Evolutionary conservation across 108 stramenopile genomes (phyloP), one percentile per base, ranked within the genome.

Genomic region (Chaetoceros tenuissimus): DNA sequence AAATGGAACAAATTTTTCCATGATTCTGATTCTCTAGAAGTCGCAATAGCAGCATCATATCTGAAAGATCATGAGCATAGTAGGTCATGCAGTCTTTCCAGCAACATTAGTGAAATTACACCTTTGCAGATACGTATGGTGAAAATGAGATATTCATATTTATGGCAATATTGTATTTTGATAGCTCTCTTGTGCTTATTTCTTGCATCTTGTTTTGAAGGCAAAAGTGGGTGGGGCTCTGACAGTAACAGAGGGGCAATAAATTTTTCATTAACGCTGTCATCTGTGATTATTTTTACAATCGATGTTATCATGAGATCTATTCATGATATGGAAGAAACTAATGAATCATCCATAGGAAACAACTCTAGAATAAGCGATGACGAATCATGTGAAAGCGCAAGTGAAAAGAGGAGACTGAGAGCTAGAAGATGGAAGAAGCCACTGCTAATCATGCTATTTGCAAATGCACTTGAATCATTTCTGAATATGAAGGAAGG

Each of bases 1-100:
- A 13, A 40, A 40, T 40, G 13, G 8, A 13, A 40, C 34, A 40
- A 40, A 10, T 40, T 40, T 40, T 5, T 10, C 13, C 34, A 40
- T 40, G 34, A 10, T 40, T 40, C 34, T 10, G 34, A 10, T 40
- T 40, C 34, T 40, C 34, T 13, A 40, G 13, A 13, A 10, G 34
- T 40, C 8, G 34, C 5, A 10, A 13, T 77, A 16, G 71, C 77
- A 16, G 77, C 72, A 17, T 58, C 31, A 29, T 78, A 65, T 34
- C 59, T 78, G 25, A 69, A 59, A 62, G 77, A 78, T 48, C 72
- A 78, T 51, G 71, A 78, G 54, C 61, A 46, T 23, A 55, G 65
- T 27, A 63, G 77, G 3, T 49, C 67, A 5, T 63, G 71, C 1
- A 59, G 66, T 1, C 48, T 78, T 13, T 48, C 67, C 7, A 30